Evolutionary conservation across 2,329 filamentous ascomycete genomes (phyloP), one percentile per base, ranked within the genome.

Genomic region (Cercospora sojina): DNA sequence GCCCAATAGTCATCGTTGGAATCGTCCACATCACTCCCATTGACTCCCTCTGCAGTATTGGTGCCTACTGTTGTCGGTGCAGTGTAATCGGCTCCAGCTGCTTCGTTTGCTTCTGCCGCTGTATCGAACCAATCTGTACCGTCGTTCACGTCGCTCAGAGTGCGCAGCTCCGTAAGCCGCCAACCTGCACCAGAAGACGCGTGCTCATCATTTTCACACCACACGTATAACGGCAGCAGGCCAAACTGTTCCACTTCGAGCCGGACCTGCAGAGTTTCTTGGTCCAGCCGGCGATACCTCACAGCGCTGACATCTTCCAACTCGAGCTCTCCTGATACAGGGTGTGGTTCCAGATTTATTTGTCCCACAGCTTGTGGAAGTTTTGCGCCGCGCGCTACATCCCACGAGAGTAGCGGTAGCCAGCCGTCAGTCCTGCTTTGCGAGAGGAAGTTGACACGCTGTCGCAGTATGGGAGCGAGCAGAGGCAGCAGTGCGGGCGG

Each of bases 261-360:
- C 31, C 90, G 82, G 3, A 88, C 84, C 73, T 93, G 89, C 60
- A 93, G 78, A 0, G 91, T 95, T 79, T 95, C 91, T 53, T 85
- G 80, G 73, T 95, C 91, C 38, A 91, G 77, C n/a, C 90, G 83
- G 67, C 86, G 83, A 79, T 89, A 94, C 62, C 85, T 83, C 35
- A 86, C 81, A 29, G 84, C 82, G 66, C 87, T 82, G 7, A 87
- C 84, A 64, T 92, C 89, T 64, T 91, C 88, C 20, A 93, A 79
- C 79, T 94, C 91, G 62, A 94, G 86, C 77, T 93, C 91, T 62
- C 91, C 91, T 2, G 90, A 92, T 4, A 90, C 87, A 3, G 91
- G 91, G 74, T 95, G 91, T n/a, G 90, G 90, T 77, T 93, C 90
- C 32, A 94, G 81, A 55, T 84, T 80, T 62, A 90, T 86, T 64